Conservation (phyloP, 352 stramenopile species). For the Phytophthora sp. region DNA sequence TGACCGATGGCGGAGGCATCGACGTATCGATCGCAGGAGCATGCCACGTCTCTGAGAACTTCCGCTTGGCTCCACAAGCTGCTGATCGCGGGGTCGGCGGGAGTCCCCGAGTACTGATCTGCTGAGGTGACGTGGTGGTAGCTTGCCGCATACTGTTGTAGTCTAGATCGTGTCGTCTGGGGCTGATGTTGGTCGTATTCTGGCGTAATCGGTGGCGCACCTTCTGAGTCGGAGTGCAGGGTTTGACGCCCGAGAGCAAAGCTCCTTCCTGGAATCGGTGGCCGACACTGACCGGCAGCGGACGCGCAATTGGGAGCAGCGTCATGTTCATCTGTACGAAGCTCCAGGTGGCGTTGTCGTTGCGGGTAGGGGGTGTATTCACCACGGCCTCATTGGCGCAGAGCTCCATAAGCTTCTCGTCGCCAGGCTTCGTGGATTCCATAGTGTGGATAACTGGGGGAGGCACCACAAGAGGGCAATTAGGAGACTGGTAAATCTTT, state of each 20-base stretch:
- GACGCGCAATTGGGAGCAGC: constrained; percentile 75
- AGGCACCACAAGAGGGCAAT: constrained; percentile 6
- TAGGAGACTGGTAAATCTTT: constrained; percentile 13
- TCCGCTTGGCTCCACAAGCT: constrained; percentile 35
- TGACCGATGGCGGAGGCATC: constrained; percentile 16
- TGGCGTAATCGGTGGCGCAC: constrained; percentile 57
- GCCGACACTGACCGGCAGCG: constrained; percentile 56
- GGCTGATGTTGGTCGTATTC: constrained; percentile 71
- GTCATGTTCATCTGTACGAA: constrained; percentile 91
- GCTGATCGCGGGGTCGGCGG: constrained; percentile 31
- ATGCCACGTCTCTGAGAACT: constrained; percentile 35
- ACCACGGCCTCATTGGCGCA: constrained; percentile 20
- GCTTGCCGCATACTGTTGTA: constrained; percentile 24
- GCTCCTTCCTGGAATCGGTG: constrained; percentile 56
- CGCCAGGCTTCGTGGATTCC: constrained; percentile 4
- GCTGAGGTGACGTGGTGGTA: constrained; percentile 9
- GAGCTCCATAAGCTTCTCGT: constrained; percentile 29
- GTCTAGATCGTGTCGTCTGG: constrained; percentile 53
- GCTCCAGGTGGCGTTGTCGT: constrained; percentile 57
- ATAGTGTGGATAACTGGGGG: constrained; percentile 20
- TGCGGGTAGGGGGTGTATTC: constrained; percentile 9
- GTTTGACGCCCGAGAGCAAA: constrained; percentile 43
- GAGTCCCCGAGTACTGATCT: constrained; percentile 15
- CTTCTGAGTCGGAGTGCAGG: constrained; percentile 70
- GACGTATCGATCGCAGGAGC: constrained; percentile 35